Conservation (phyloP, 2,329 filamentous ascomycete genomes). For the Botrytis cinerea region DNA sequence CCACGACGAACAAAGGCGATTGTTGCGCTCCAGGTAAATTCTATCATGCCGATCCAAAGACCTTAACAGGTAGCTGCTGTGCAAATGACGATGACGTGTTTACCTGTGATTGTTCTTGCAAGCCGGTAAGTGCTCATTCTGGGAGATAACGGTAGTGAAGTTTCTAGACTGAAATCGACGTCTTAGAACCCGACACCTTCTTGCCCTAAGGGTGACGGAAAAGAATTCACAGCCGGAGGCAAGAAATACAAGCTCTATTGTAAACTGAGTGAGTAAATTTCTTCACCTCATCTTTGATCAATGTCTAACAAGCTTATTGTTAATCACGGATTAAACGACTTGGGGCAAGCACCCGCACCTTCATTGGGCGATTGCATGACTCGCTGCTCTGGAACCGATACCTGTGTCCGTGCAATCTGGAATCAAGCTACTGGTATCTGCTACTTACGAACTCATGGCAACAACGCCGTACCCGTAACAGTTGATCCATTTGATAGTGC, state of each 20-base stretch:
- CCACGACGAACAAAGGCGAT: not conserved
- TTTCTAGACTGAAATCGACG: not conserved
- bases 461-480: conserved; percentile 4
- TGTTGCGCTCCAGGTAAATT: conserved; percentile 1
- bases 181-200: conserved; percentile 10
- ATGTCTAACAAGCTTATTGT: not conserved
- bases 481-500: conserved; percentile 11
- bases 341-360: not conserved
- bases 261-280: not conserved
- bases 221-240: not conserved
- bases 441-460: conserved; percentile 12
- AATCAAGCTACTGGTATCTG: not conserved
- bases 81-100: conserved; percentile 11
- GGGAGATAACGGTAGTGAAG: no score
- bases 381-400: conserved; percentile 1
- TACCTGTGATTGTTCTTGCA: conserved; percentile 21
- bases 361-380: conserved; percentile 1
- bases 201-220: conserved; percentile 12
- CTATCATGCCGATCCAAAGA: conserved; percentile 6
- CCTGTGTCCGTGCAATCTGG: conserved; percentile 10
- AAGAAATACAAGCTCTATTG: conserved; percentile 13
- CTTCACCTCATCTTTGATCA: not conserved
- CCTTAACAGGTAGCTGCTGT: conserved; percentile 5
- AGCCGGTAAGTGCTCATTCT: not conserved
- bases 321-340: conserved; percentile 10